Conservation (phyloP, 108 stramenopile genomes). For the Discostella stelligeroides region DNA sequence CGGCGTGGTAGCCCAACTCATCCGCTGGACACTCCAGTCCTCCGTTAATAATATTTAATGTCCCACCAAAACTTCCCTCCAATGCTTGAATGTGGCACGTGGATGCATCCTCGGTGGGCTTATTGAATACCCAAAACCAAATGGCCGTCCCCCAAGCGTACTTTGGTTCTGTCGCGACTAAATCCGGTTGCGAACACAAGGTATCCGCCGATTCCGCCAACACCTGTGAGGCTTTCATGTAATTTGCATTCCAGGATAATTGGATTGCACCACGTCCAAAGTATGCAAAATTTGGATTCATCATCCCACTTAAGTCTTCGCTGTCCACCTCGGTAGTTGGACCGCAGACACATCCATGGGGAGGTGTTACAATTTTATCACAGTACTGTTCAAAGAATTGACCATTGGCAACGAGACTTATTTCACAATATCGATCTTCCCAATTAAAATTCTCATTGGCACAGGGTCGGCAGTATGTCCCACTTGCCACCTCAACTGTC, state of each 20-base stretch:
- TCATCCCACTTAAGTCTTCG: constrained; percentile 23
- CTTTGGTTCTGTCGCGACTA: constrained; percentile 48
- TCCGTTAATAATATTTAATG: constrained; percentile 41
- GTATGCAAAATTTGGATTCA: constrained; percentile 41
- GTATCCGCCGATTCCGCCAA: constrained; percentile 39
- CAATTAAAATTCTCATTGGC: constrained; percentile 44
- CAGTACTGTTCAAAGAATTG: constrained; percentile 48
- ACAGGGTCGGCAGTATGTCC: constrained; percentile 50
- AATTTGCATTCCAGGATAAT: constrained; percentile 46
- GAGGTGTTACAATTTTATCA: constrained; percentile 46
- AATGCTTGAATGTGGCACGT: constrained; percentile 45
- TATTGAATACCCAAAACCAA: constrained; percentile 51
- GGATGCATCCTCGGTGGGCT: constrained; percentile 16
- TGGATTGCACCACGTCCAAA: constrained; percentile 50
- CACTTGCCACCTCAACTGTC: constrained; percentile 20
- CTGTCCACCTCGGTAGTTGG: constrained; percentile 42
- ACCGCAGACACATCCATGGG: constrained; percentile 47
- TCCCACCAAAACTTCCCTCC: constrained; percentile 36
- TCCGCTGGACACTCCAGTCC: constrained; percentile 38
- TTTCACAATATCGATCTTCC: constrained; percentile 40
- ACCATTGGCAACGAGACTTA: constrained; percentile 41
- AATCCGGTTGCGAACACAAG: constrained; percentile 40
- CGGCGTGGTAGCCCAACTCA: constrained; percentile 36
- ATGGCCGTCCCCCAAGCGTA: constrained; percentile 52
- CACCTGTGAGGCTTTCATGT: constrained; percentile 38